phyloP scores from a whole-genome alignment of 2,329 filamentous ascomycete species.

The Aspergillus fischeri region DNA sequence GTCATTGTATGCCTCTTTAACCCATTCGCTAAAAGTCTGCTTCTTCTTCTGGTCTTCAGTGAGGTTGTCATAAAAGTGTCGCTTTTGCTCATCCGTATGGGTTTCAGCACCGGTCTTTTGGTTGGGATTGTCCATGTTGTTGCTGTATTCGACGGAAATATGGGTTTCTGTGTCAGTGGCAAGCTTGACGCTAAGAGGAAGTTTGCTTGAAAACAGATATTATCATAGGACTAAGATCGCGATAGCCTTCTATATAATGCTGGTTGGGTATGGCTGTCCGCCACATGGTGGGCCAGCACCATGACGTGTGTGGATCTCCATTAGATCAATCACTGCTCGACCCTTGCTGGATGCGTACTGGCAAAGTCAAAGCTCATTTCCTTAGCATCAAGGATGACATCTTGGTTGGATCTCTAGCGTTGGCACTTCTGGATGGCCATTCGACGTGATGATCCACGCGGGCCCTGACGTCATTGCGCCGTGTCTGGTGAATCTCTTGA shows the following conservation, averaged over 20 bases:
- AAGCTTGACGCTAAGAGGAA: too few relatives aligned
- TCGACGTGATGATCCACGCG: background rate
- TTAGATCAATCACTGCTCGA: background rate
- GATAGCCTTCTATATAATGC: background rate
- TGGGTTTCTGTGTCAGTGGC: background rate
- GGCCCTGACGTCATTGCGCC: background rate
- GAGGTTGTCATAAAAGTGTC: slow-evolving; percentile 15
- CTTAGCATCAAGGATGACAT: background rate
- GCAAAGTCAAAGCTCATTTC: background rate
- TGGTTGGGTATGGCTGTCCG: background rate
- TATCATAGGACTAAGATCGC: background rate
- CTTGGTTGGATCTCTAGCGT: background rate
- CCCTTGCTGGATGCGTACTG: background rate
- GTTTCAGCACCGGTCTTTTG: background rate
- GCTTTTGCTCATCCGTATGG: slow-evolving; percentile 16
- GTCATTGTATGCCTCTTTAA: slow-evolving; percentile 46
- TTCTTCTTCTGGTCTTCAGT: slow-evolving; percentile 15
- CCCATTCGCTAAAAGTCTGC: slow-evolving; percentile 36
- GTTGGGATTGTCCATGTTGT: background rate
- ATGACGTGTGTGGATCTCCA: background rate
- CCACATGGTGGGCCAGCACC: background rate
- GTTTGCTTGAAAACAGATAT: background rate
- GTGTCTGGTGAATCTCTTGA: background rate
- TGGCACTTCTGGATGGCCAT: too few relatives aligned
- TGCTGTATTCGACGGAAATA: background rate